phyloP scores from a whole-genome alignment of 768 basidiomycete genomes.

The Suillus clintonianus region DNA sequence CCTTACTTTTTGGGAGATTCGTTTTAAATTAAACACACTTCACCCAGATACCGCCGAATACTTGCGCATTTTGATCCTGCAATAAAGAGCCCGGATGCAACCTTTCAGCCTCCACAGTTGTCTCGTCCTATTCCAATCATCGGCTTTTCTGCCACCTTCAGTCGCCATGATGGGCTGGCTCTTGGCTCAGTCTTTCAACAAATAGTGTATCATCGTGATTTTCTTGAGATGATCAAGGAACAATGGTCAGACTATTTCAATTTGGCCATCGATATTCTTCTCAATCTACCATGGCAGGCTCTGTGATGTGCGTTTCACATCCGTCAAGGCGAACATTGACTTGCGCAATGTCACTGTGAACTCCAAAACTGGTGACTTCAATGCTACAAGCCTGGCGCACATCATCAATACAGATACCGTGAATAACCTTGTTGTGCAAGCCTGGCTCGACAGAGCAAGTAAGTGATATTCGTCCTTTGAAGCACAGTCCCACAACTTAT shows the following conservation, averaged over 20 bases:
- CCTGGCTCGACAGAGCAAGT: conserved; percentile 89
- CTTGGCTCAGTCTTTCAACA: conserved; percentile 86
- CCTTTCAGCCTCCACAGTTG: conserved; percentile 37
- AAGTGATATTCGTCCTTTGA: conserved; percentile 22
- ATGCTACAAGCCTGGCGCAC: conserved; percentile 71
- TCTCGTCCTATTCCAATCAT: conserved; percentile 73
- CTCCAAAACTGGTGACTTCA: conserved; percentile 77
- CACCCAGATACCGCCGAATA: conserved; percentile 71
- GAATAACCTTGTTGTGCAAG: conserved; percentile 75
- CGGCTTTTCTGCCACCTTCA: conserved; percentile 95
- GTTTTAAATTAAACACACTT: conserved; percentile 10
- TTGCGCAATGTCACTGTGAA: conserved; percentile 68
- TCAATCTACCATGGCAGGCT: conserved; percentile 50
- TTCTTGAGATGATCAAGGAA: conserved; percentile 90
- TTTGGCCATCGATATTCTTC: neutral
- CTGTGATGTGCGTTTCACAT: conserved; percentile 83
- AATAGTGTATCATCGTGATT: conserved; percentile 92
- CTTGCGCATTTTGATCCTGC: conserved; percentile 78
- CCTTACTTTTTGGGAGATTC: neutral
- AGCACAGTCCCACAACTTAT: neutral
- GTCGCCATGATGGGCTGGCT: conserved; percentile 86
- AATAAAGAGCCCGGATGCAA: conserved; percentile 56
- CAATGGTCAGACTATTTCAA: conserved; percentile 60
- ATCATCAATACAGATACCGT: conserved; percentile 80
- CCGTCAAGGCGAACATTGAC: conserved; percentile 74